Base-by-base conservation (phyloP, 164 flowering plant species). In the Litsea cubeba region DNA sequence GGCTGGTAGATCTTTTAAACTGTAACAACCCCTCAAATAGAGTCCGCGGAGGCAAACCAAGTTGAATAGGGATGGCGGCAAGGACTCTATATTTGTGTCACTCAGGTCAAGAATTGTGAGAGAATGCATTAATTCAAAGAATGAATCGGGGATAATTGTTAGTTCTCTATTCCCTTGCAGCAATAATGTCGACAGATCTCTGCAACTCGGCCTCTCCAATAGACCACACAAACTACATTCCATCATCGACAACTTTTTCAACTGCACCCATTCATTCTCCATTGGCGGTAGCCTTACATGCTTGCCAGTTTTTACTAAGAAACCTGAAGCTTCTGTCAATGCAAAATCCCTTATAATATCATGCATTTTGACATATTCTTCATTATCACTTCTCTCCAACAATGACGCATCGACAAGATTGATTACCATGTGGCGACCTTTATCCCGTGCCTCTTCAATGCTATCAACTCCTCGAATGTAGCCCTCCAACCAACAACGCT, bases 291-390 rank as follows among this genome's bases (percentile, higher is more conserved):
- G 57, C 26, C 7, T 62, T 4, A 78, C n/a, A 4, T 68, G 26
- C 10, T 3, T 24, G 0, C 83, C 81, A 5, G 79, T 62, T 70
- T 68, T 78, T 7, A 73, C 58, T 62, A 73, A 40, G 62, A 78
- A 81, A 3, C 50, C 32, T 15, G 70, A 22, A 12, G 8, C 20
- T 23, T 22, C 62, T 65, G 5, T 62, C 64, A 57, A 54, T 1
- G 64, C 84, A 83, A 83, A 78, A 8, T 81, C 84, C 64, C 86
- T 80, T 11, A 85, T 18, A 62, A 80, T 22, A 62, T 80, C 82
- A 77, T 85, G 88, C 83, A 85, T 80, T 68, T 75, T 85, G 17
- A 83, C 83, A 35, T 71, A 54, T 18, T 46, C 50, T 1, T 15
- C n/a, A 58, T 24, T 1, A 40, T 8, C 46, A 20, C 0, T 0